Base-by-base conservation (phyloP, 2,329 filamentous ascomycete genomes). In the Claviceps spartinae region DNA sequence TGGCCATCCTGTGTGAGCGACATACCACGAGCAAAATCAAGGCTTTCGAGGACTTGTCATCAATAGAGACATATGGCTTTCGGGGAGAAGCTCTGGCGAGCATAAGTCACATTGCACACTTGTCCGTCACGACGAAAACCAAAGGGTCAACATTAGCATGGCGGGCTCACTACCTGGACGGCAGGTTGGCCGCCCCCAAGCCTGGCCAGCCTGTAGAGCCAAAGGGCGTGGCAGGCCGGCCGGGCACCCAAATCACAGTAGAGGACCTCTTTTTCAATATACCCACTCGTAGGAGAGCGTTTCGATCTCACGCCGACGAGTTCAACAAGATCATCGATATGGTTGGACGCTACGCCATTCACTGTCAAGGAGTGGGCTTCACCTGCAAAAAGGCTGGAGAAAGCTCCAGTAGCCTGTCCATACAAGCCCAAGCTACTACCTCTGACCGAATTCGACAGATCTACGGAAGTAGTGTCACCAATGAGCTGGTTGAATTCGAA, bases 251-350 rank as follows among this genome's bases (percentile, higher is more conserved):
- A 62, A 95, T 98, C 61, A 90, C 88, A 0, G 90, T 98, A 16
- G 91, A 98, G 63, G 93, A 98, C 65, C 71, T 98, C 11, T 98
- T 98, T 67, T 98, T 95, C 74, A 98, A 96, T 61, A 81, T 97
- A 1, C 90, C 89, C 0, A 95, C 86, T 8, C 81, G 93, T 24
- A 82, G 90, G 38, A 81, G 83, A 58, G 93, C 94, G 11, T 98
- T 98, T 62, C 82, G 93, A 42, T 97, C 91, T 14, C 72, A 86
- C 18, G 87, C 89, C 40, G 93, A 98, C 63, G 94, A 98, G 65
- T 97, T 94, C 71, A 89, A 94, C 62, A 98, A 97, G 70, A 96
- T 98, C 52, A 82, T 97, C 26, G 93, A 98, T 64, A 82, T 96
- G 64, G 86, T 97, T 8, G 89, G 93, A 14, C 83, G 88, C 44